Evolutionary conservation across 495 filamentous ascomycete genomes (phyloP), one percentile per base, ranked within the genome.

Genomic region (Penicillium paxilli): DNA sequence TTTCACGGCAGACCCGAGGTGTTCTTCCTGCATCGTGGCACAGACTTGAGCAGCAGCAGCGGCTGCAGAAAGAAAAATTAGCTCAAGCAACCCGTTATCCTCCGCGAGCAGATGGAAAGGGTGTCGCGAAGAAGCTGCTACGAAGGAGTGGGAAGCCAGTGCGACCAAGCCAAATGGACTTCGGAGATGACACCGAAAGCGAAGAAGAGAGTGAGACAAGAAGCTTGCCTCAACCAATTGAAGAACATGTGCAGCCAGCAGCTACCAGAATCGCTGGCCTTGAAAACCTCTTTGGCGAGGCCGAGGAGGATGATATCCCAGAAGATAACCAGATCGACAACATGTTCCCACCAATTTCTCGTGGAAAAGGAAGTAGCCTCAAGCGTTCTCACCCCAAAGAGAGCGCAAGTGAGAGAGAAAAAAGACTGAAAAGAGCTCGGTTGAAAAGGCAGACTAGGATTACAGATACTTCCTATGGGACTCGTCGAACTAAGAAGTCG

Each of bases 1-100:
- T 75, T 14, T 71, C 80, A 35, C 80, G 76, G 40, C 83, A 72
- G 52, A 93, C 93, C 40, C 85, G 84, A 49, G 92, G 92, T 30
- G 91, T 96, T 14, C 79, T 98, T 38, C 92, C 93, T 30, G 93
- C 93, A 5, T 97, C 93, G 3, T 96, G 88, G 87, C 78, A 95
- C 40, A 83, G 88, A 57, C 74, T 98, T 33, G 86, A 96, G 60
- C 65, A 71, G 52, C 58, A 77, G 61, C 60, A 78, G 30, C 63
- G 70, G 12, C 42, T 58, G 33, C 69, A 72, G 51, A 62, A 76
- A 67, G 57, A 72, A 47, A 66, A 54, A 37, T 56, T 56, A 19
- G 37, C 45, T 1, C 67, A 69, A 35, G 52, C 44, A 23, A 57
- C 62, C 24, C 57, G 54, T 8, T 64, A 70, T 33, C 38, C 44